A percentile compares a stretch with the other conserved stretches of the same genome.
phyloP scores from a whole-genome alignment of 768 basidiomycete species.

The Auriscalpium vulgare region DNA sequence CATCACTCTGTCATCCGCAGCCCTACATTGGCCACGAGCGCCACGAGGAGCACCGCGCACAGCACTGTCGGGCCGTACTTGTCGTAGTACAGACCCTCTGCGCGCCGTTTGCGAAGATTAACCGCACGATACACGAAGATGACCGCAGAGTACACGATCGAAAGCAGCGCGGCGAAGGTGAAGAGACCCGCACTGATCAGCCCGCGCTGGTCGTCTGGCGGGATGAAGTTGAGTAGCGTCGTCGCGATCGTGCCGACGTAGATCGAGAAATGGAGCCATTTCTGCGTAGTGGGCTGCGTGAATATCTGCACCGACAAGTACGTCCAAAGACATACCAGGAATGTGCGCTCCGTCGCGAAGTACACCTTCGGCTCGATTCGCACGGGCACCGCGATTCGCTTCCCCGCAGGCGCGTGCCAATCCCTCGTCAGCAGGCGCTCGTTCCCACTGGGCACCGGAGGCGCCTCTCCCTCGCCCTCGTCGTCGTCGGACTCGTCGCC shows the following conservation, averaged over 20 bases:
- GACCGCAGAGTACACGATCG: slow-evolving; percentile 79
- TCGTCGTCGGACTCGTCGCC: slow-evolving; percentile 25
- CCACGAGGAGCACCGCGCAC: slow-evolving; percentile 58
- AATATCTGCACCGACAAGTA: background rate
- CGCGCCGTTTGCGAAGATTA: slow-evolving; percentile 58
- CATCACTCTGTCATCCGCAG: slow-evolving; percentile 52
- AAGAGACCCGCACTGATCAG: slow-evolving; percentile 85
- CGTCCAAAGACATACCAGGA: slow-evolving; percentile 54
- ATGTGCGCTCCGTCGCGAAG: slow-evolving; percentile 93
- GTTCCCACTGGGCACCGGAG: slow-evolving; percentile 20
- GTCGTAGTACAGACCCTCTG: slow-evolving; percentile 84
- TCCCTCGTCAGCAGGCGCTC: slow-evolving; percentile 56
- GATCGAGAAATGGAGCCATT: slow-evolving; percentile 85
- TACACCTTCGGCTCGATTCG: slow-evolving; percentile 97
- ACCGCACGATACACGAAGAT: slow-evolving; percentile 75
- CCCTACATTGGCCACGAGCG: slow-evolving; percentile 69
- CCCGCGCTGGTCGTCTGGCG: slow-evolving; percentile 62
- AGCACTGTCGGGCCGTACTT: slow-evolving; percentile 78
- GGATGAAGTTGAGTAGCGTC: slow-evolving; percentile 79
- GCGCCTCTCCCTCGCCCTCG: slow-evolving; percentile 21
- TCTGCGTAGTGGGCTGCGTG: slow-evolving; percentile 35
- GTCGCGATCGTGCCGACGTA: slow-evolving; percentile 88
- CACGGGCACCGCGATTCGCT: slow-evolving; percentile 89
- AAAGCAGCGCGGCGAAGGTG: slow-evolving; percentile 80
- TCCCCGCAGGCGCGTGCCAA: slow-evolving; percentile 78